Conservation (phyloP, 2,329 filamentous ascomycete species). For the Dryadomyces sulphureus region DNA sequence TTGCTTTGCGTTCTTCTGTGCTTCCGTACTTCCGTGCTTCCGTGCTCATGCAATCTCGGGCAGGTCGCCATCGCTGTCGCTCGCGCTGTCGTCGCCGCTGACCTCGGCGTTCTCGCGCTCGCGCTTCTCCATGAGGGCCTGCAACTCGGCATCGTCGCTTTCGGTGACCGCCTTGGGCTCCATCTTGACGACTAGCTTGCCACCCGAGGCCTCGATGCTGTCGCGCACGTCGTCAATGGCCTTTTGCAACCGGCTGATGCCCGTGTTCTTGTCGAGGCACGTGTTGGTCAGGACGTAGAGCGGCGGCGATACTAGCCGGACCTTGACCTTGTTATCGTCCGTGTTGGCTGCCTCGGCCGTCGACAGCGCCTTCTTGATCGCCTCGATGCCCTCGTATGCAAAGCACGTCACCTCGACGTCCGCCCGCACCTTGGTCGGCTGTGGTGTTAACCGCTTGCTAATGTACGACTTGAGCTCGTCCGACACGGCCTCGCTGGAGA, state of each 20-base stretch:
- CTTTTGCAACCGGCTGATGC: conserved; percentile 72
- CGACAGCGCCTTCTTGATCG: conserved; percentile 84
- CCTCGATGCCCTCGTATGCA: conserved; percentile 95
- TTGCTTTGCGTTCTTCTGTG: background rate
- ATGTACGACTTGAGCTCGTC: conserved; percentile 93
- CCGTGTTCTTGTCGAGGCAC: conserved; percentile 80
- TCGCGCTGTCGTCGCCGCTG: conserved; percentile 91
- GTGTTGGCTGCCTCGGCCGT: conserved; percentile 90
- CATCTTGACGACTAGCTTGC: conserved; percentile 86
- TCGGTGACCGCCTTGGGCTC: conserved; percentile 98
- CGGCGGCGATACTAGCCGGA: conserved; percentile 93
- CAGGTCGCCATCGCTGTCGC: conserved; percentile 84
- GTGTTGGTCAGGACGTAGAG: conserved; percentile 94
- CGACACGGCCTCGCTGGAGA: conserved; percentile 71
- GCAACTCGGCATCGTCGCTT: conserved; percentile 91
- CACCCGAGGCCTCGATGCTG: conserved; percentile 65
- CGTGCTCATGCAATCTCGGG: conserved; percentile 15
- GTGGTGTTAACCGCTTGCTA: conserved; percentile 87
- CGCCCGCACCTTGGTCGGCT: conserved; percentile 97
- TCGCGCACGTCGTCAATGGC: conserved; percentile 77
- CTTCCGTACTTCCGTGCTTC: no score
- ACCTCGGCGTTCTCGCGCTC: conserved; percentile 97
- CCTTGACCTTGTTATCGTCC: conserved; percentile 86
- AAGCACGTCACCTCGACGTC: conserved; percentile 95
- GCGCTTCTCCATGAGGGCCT: conserved; percentile 97